Evolutionary conservation across 495 filamentous ascomycete genomes (phyloP), one percentile per base, ranked within the genome.

Genomic region (Jackrogersella minutella): DNA sequence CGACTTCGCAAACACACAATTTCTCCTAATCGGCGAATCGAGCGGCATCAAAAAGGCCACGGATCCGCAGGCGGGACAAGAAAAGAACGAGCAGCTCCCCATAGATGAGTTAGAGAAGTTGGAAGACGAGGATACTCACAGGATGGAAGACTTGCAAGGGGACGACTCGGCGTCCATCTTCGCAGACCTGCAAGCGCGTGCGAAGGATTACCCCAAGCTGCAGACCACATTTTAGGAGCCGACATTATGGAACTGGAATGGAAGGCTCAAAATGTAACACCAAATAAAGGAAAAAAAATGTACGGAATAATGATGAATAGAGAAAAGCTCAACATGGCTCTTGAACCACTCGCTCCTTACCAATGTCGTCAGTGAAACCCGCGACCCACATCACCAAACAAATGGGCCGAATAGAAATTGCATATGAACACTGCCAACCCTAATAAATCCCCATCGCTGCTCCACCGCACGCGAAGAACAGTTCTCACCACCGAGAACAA

Each of bases 11-110:
- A 91, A 92, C 67, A 85, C 91, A 0, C 93, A 97, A 72, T 86
- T 97, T 52, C 78, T 97, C 14, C 82, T 97, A 62, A 87, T 97
- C 62, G 93, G 94, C 17, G 88, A 93, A 68, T 85, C 84, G 0
- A 80, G 86, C 1, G 85, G 85, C 5, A 71, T 91, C 28, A 80
- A 81, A 7, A 91, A 89, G 68, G 90, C 90, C 0, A 75, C 83
- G 0, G 78, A 85, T 62, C 76, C 73, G n/a, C 81, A 82, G 22
- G 85, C 84, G 53, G 83, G 87, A 64, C 78, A 85, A 53, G 62
- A 79, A 44, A 75, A 81, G 2, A 84, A 78, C 24, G 85, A 90
- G 58, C 82, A 85, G 59, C 82, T 86, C 19, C 90, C 90, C 72
- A 87, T 64, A 2, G 76, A 81, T 28, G 80, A 78, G 51, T 19